These are phyloP conservation scores for Paraconiothyrium brasiliense DNA, from an alignment of 2,329 filamentous ascomycete species.

Conservation along the genomic window DNA sequence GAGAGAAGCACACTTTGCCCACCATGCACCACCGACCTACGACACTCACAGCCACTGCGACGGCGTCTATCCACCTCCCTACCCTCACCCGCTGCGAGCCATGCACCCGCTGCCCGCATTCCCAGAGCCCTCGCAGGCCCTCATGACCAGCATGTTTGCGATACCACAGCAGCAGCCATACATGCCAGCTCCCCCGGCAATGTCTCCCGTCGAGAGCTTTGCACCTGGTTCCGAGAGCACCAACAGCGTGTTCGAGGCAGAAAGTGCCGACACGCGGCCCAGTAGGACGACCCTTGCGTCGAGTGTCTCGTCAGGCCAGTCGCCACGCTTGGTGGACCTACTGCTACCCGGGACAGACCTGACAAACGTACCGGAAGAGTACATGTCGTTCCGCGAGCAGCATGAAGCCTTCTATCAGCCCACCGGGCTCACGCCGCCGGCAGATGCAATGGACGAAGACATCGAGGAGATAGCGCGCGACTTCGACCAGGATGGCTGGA, in stretches of 20 bases:
- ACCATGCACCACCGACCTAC: slow-evolving; percentile 17
- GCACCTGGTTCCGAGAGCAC: slow-evolving; percentile 48
- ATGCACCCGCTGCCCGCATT: slow-evolving; percentile 24
- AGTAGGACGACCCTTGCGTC: slow-evolving; percentile 44
- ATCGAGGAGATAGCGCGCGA: slow-evolving; percentile 65
- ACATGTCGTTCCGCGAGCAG: slow-evolving; percentile 43
- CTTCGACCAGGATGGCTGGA: slow-evolving; percentile 46
- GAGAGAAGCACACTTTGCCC: slow-evolving; percentile 1
- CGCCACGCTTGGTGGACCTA: slow-evolving; percentile 59
- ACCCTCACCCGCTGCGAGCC: slow-evolving; percentile 21
- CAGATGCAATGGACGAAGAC: slow-evolving; percentile 55
- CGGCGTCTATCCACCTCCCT: slow-evolving; percentile 26
- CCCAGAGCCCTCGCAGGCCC: slow-evolving; percentile 22
- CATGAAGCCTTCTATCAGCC: slow-evolving; percentile 48
- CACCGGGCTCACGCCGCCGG: slow-evolving; percentile 38
- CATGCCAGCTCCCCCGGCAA: slow-evolving; percentile 33
- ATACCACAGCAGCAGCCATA: slow-evolving; percentile 35
- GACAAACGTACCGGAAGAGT: slow-evolving; percentile 52
- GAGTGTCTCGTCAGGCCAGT: slow-evolving; percentile 55
- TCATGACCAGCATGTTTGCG: slow-evolving; percentile 21
- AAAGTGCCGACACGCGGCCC: slow-evolving; percentile 35
- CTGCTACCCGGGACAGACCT: slow-evolving; percentile 60
- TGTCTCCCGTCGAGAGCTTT: slow-evolving; percentile 43
- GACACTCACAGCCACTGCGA: slow-evolving; percentile 20
- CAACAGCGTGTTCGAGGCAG: slow-evolving; percentile 51